Evolutionary conservation across 495 filamentous ascomycete species (phyloP).

Genomic region (Aspergillus sclerotioniger): DNA sequence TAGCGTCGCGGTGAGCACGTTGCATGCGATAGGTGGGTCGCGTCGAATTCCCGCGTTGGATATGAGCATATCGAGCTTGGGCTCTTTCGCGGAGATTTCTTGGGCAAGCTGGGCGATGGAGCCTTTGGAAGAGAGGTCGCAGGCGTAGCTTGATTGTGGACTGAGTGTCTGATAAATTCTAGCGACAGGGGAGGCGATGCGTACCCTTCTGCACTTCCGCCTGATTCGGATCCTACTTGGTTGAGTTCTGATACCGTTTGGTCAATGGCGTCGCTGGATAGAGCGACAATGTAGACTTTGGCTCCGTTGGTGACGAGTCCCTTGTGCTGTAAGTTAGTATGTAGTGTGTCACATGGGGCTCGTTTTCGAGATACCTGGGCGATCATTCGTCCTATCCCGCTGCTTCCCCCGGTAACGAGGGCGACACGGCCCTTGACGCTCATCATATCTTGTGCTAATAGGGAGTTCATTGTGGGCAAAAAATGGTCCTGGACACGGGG

Average conservation of each 20-base stretch:
- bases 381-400: conserved; percentile 47
- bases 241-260: conserved; percentile 34
- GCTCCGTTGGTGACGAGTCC: conserved; percentile 43
- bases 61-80: conserved; percentile 40
- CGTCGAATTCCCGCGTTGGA: conserved; percentile 47
- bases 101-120: conserved; percentile 27
- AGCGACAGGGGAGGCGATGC: not conserved
- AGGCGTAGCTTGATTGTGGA: conserved; percentile 26
- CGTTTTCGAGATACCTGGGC: conserved; percentile 22
- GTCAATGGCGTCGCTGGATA: conserved; percentile 35
- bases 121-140: conserved; percentile 39
- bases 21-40: conserved; percentile 37
- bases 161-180: not conserved
- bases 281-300: conserved; percentile 39
- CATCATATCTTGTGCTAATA: not conserved
- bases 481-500: not conserved
- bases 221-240: conserved; percentile 18
- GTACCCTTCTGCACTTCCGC: conserved; percentile 33
- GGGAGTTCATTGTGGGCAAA: not conserved
- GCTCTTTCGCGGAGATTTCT: conserved; percentile 25
- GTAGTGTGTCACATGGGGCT: not conserved
- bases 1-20: conserved; percentile 36
- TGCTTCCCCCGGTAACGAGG: conserved; percentile 44
- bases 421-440: conserved; percentile 38
- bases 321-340: conserved; percentile 16